Percentiles rank a stretch among this genome's conserved stretches.
These are phyloP conservation scores for Begonia peltatifolia DNA, from an alignment of 306 rosid genomes.

Conservation along the genomic window DNA sequence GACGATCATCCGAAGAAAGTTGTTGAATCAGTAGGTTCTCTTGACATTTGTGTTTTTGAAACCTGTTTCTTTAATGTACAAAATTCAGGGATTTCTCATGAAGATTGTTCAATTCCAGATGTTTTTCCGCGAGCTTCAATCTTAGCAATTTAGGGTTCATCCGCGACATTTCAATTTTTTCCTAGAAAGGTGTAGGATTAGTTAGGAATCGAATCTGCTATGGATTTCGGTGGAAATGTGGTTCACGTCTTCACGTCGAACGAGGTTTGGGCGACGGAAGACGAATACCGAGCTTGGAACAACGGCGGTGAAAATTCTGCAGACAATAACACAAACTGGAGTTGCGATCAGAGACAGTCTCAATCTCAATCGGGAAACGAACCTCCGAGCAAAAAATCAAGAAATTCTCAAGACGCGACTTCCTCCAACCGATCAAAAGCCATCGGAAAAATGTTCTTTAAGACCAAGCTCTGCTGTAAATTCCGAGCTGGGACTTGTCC, in stretches of 20 bases:
- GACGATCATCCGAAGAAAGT: no score
- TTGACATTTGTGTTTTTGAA: no score
- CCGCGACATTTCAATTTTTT: background rate
- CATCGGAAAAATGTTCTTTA: slow-evolving; percentile 95
- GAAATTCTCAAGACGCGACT: slow-evolving; percentile 57
- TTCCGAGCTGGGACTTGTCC: slow-evolving; percentile 89
- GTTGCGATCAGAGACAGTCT: slow-evolving; percentile 47
- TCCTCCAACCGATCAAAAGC: slow-evolving; percentile 61
- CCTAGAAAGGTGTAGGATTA: background rate
- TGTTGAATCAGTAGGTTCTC: no score
- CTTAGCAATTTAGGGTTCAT: slow-evolving; percentile 7
- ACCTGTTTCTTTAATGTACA: no score
- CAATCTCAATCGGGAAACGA: slow-evolving; percentile 66
- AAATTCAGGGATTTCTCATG: no score
- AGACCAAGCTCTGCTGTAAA: slow-evolving; percentile 95
- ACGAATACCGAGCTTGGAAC: slow-evolving; percentile 79
- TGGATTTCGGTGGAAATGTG: slow-evolving; percentile 65
- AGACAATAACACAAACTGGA: slow-evolving; percentile 66
- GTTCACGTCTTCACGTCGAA: slow-evolving; percentile 68
- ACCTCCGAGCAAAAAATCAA: slow-evolving; percentile 71
- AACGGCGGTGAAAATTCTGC: slow-evolving; percentile 20
- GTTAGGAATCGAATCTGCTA: slow-evolving; percentile 3
- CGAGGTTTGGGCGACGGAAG: slow-evolving; percentile 97
- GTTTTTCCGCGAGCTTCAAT: no score
- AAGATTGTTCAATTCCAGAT: no score